Conservation (phyloP, 2,329 filamentous ascomycete genomes). For the Ophiocordyceps camponoti-leonardi region DNA sequence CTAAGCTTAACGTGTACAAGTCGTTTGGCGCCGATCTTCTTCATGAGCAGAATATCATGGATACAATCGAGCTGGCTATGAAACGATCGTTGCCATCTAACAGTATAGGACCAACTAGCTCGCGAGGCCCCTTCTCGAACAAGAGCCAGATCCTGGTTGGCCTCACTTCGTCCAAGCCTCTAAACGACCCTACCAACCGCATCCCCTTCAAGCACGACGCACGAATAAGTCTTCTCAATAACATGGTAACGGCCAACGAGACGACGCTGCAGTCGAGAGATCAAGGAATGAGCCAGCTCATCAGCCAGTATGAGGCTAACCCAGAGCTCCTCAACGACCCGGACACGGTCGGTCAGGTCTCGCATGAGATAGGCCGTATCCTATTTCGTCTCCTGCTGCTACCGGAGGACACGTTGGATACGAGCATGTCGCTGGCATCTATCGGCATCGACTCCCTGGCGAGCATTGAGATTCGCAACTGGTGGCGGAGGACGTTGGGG, state of each 20-base stretch:
- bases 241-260: neutral
- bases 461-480: slow-evolving; percentile 6
- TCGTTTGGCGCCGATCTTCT: slow-evolving; percentile 2
- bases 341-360: neutral
- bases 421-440: slow-evolving; percentile 1
- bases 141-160: slow-evolving; percentile 2
- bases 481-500: slow-evolving; percentile 5
- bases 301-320: slow-evolving; percentile 1
- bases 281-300: slow-evolving; percentile 3
- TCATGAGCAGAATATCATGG: slow-evolving; percentile 3
- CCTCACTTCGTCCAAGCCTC: slow-evolving; percentile 2
- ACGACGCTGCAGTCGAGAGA: neutral
- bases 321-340: slow-evolving; percentile 1
- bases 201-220: slow-evolving; percentile 3
- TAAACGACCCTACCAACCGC: slow-evolving; percentile 3
- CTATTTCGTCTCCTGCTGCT: slow-evolving; percentile 3
- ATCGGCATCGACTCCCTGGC: slow-evolving; percentile 7
- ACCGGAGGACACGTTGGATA: slow-evolving; percentile 3
- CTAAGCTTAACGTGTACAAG: slow-evolving; percentile 2
- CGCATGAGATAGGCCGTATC: slow-evolving; percentile 2
- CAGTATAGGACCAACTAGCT: neutral
- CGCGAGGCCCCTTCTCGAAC: neutral
- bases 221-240: slow-evolving; percentile 1
- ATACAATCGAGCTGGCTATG: slow-evolving; percentile 2
- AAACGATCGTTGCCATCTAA: neutral